These are phyloP conservation scores for Cucurbita pepo DNA, from an alignment of 306 rosid species.

Conservation along the genomic window DNA sequence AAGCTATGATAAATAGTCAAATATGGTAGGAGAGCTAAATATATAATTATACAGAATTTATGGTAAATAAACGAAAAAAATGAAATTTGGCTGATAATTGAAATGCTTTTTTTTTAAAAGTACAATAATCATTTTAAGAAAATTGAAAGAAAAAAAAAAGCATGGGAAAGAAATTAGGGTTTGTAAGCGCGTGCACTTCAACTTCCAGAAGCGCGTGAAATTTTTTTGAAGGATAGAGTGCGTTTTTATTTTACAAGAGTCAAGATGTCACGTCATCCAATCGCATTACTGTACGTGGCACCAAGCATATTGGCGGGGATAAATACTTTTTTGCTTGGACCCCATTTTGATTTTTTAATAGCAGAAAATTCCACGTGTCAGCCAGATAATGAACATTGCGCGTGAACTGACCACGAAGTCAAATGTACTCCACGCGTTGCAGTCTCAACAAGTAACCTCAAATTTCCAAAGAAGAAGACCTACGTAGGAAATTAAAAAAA, in stretches of 20 bases:
- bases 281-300: neutral
- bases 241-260: neutral
- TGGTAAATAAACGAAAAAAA: no score
- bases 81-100: no score
- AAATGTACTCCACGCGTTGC: neutral
- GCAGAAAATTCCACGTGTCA: neutral
- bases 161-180: no score
- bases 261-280: neutral
- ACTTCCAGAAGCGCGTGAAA: neutral
- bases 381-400: neutral
- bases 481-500: no score
- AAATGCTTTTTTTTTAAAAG: no score
- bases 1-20: no score
- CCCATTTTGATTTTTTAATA: neutral
- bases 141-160: no score
- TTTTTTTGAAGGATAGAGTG: neutral
- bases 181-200: neutral
- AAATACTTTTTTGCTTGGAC: neutral
- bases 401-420: neutral
- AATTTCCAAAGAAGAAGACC: neutral
- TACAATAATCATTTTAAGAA: no score
- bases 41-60: no score
- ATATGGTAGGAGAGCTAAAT: no score
- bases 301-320: neutral
- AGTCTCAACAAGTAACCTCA: neutral